phyloP scores from a whole-genome alignment of 306 rosid species.

The Vigna angularis region DNA sequence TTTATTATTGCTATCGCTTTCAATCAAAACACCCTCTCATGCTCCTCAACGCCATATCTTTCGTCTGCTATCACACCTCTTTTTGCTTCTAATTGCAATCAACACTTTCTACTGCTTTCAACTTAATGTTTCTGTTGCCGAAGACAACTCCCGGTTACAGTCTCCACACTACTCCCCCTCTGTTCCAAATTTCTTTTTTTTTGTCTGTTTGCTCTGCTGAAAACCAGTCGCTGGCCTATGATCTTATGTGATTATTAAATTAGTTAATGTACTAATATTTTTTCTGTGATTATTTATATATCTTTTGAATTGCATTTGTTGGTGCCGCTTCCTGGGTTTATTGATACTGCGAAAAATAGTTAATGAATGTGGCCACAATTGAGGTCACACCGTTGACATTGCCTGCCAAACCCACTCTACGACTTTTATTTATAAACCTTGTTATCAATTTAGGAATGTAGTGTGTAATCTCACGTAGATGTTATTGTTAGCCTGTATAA shows the following conservation, averaged over 20 bases:
- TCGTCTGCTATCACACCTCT: no score
- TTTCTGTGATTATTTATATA: neutral
- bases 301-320: neutral
- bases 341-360: neutral
- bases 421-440: neutral
- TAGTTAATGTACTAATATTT: no score
- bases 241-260: neutral
- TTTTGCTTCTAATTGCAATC: no score
- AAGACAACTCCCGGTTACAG: neutral
- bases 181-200: neutral
- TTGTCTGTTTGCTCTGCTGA: neutral
- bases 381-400: neutral
- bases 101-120: neutral
- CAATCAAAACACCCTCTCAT: neutral
- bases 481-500: neutral
- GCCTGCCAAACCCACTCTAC: neutral
- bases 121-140: conserved; percentile 5
- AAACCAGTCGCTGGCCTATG: neutral
- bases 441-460: neutral
- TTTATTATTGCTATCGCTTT: neutral
- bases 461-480: conserved; percentile 1
- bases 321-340: no score
- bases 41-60: neutral
- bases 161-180: neutral
- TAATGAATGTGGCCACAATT: neutral